Evolutionary conservation across 1,284 basidiomycete genomes (phyloP).

Genomic region (Pisolithus thermaeus): DNA sequence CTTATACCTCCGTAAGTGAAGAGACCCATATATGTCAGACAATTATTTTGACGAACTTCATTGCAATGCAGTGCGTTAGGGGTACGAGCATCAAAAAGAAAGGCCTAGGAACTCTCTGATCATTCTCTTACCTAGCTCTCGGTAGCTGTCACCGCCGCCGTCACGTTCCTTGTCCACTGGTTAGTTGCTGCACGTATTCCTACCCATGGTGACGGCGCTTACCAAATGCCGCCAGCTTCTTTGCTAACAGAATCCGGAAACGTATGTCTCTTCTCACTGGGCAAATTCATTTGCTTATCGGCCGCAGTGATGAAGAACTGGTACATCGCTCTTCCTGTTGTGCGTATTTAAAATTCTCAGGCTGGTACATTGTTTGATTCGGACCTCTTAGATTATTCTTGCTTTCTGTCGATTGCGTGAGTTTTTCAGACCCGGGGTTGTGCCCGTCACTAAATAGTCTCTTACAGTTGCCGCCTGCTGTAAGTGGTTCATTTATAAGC

Average conservation of each 20-base stretch:
- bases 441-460: constrained; percentile 2
- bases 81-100: constrained; percentile 9
- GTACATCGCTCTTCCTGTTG: constrained; percentile 26
- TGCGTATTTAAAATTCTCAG: constrained; percentile 7
- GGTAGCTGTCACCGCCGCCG: constrained; percentile 23
- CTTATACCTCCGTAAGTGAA: constrained; percentile 23
- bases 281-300: constrained; percentile 5
- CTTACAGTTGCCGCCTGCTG: constrained; percentile 24
- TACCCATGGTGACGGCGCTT: not conserved
- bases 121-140: constrained; percentile 17
- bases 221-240: constrained; percentile 17
- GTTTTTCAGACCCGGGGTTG: constrained; percentile 3
- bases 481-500: constrained; percentile 7
- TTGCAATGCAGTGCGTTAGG: constrained; percentile 17
- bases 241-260: constrained; percentile 29
- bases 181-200: constrained; percentile 4
- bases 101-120: not conserved
- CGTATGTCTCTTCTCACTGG: constrained; percentile 10
- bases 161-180: constrained; percentile 31
- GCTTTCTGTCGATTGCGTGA: constrained; percentile 30
- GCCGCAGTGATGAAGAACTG: constrained; percentile 27
- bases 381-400: constrained; percentile 18
- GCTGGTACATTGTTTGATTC: not conserved
- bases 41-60: not conserved
- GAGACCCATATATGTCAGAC: not conserved